These are phyloP conservation scores for Baeospora myosura DNA, from an alignment of 1,284 basidiomycete species.

Conservation along the genomic window DNA sequence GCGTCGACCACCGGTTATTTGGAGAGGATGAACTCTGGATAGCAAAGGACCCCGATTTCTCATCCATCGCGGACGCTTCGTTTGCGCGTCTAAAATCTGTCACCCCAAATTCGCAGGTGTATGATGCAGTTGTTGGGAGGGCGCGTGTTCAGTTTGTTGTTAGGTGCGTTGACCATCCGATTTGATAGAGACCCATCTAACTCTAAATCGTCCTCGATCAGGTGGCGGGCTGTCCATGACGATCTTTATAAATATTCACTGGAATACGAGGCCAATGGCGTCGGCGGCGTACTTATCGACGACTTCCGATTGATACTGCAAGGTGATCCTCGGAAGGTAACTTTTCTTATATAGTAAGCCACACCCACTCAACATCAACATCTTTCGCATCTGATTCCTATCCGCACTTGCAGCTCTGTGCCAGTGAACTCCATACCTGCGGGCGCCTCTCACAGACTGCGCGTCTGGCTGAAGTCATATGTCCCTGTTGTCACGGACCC, in stretches of 20 bases:
- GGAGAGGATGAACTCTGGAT: conserved; percentile 53
- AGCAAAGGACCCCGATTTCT: conserved; percentile 53
- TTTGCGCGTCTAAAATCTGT: conserved; percentile 39
- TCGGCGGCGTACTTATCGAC: conserved; percentile 44
- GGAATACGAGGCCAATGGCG: conserved; percentile 53
- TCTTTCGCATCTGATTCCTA: background rate
- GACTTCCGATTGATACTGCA: conserved; percentile 42
- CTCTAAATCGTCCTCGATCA: conserved; percentile 15
- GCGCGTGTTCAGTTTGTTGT: conserved; percentile 45
- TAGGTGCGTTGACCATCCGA: conserved; percentile 26
- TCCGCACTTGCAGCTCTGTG: conserved; percentile 6
- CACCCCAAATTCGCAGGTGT: conserved; percentile 36
- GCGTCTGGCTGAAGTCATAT: conserved; percentile 46
- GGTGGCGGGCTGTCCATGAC: conserved; percentile 36
- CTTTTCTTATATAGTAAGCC: conserved; percentile 55
- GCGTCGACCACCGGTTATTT: conserved; percentile 51
- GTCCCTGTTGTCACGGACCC: conserved; percentile 22
- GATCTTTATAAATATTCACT: conserved; percentile 42
- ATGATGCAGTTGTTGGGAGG: conserved; percentile 43
- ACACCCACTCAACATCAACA: too few species aligned
- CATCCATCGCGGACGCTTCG: conserved; percentile 43
- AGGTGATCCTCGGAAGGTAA: conserved; percentile 39
- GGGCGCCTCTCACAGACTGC: conserved; percentile 49
- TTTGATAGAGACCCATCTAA: background rate
- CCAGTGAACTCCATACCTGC: conserved; percentile 37